These are phyloP conservation scores for Neopestalotiopsis sp. DNA, from an alignment of 2,329 filamentous ascomycete genomes.

Conservation along the genomic window DNA sequence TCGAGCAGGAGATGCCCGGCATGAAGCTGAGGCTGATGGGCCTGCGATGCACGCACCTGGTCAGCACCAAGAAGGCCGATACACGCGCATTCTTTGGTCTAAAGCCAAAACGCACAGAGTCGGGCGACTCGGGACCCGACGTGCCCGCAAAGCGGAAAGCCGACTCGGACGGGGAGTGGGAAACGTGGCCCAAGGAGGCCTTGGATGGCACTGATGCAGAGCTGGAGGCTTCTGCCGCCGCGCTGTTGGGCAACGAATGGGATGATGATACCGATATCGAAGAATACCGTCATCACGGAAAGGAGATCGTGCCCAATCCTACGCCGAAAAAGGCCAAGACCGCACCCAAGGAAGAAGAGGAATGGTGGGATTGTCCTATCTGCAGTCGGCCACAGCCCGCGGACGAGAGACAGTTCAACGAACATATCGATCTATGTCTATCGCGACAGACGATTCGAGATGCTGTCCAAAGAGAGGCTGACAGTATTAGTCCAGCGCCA, in stretches of 20 bases:
- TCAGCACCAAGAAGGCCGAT: conserved; percentile 82
- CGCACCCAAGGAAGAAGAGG: conserved; percentile 41
- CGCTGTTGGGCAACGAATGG: conserved; percentile 42
- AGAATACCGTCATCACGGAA: conserved; percentile 47
- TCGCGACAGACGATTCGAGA: conserved; percentile 87
- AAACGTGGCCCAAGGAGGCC: conserved; percentile 71
- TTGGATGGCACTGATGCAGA: conserved; percentile 49
- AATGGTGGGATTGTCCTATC: conserved; percentile 86
- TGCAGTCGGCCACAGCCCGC: conserved; percentile 78
- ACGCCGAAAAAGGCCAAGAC: conserved; percentile 32
- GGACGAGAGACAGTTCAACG: conserved; percentile 81
- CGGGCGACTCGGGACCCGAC: conserved; percentile 20
- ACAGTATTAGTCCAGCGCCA: conserved; percentile 35
- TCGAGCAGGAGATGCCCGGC: conserved; percentile 81
- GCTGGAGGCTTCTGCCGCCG: conserved; percentile 49
- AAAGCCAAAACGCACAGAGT: conserved; percentile 39
- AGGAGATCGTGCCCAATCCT: conserved; percentile 56
- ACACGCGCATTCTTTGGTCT: conserved; percentile 81
- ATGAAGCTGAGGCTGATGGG: conserved; percentile 88
- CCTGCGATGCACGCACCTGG: conserved; percentile 82
- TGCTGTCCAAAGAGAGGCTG: conserved; percentile 64
- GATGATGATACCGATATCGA: conserved; percentile 51
- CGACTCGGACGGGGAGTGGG: conserved; percentile 59
- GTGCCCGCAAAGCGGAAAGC: conserved; percentile 41
- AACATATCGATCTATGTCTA: conserved; percentile 90